Conservation (phyloP, 1,139 yeast genomes). For the Sugiyamaella pinicola region DNA sequence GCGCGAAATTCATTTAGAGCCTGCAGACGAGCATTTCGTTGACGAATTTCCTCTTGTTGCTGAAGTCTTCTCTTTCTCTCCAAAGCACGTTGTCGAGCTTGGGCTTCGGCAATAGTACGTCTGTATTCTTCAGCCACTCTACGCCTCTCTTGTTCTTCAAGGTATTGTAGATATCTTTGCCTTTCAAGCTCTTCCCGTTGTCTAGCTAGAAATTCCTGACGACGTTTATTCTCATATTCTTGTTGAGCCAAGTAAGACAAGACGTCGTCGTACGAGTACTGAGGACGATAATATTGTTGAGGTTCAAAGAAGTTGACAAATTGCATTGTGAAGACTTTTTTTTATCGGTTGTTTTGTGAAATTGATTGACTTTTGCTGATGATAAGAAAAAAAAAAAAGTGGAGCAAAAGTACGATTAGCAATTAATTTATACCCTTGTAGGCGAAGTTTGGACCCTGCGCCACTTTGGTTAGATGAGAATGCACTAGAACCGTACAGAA, state of each 20-base stretch:
- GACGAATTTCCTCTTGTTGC: conserved; percentile 3
- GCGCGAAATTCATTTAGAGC: background rate
- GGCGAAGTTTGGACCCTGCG: conserved; percentile 9
- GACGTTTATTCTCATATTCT: conserved; percentile 18
- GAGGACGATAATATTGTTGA: conserved; percentile 11
- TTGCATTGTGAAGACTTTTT: conserved; percentile 14
- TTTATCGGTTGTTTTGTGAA: background rate
- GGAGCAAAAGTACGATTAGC: background rate
- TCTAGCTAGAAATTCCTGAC: conserved; percentile 7
- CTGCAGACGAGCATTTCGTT: background rate
- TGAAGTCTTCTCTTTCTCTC: conserved; percentile 4
- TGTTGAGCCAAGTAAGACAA: conserved; percentile 18
- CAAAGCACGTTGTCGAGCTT: conserved; percentile 8
- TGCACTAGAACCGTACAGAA: conserved; percentile 8
- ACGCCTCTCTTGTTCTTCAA: conserved; percentile 9
- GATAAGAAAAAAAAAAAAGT: background rate
- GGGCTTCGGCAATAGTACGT: conserved; percentile 14
- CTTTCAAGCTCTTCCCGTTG: conserved; percentile 13
- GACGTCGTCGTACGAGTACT: conserved; percentile 11
- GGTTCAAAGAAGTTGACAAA: conserved; percentile 15
- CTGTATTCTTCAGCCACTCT: conserved; percentile 15
- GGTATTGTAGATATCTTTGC: conserved; percentile 17
- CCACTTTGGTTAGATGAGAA: conserved; percentile 10
- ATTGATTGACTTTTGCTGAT: background rate
- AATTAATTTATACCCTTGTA: conserved; percentile 8